Evolutionary conservation across 177 flowering plant species (phyloP), one percentile per base, ranked within the genome.

Genomic region (Telopea speciosissima): DNA sequence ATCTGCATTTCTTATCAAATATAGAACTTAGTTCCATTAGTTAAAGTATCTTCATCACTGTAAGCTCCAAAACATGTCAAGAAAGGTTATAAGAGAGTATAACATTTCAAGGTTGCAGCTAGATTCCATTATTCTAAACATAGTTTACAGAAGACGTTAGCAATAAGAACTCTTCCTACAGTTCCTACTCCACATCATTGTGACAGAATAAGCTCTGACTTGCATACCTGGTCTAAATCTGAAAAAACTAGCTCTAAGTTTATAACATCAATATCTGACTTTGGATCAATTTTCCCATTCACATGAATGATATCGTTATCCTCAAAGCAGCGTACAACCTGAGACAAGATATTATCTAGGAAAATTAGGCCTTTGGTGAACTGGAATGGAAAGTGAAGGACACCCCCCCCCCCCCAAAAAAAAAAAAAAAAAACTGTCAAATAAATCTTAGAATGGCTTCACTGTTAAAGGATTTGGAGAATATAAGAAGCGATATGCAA

Each of bases 291-390:
- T 84, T 85, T 91, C 36, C 96, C 98, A 84, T 84, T 93, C 67
- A 96, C 99, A 84, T 96, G 99, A 76, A 96, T 77, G 79, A 96
- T 86, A 79, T 96, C 99, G 77, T 86, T 86, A 80, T 96, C 99
- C 79, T 96, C 99, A 83, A 96, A 96, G 83, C 99, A 96, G 33
- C 99, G 92, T 1, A 96, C 99, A 74, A 93, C 99, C 99, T 93
- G 83, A 65, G 70, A 67, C 45, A 72, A 68, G 62, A 33, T 67
- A 40, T 67, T 36, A 52, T 25, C 31, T 40, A 7, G 31, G 58
- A 7, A 49, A 49, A 36, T 36, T 49, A 49, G 54, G 54, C 13
- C 17, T 49, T 49, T 49, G 8, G 16, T 2, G 54, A 12, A 49
- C 11, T 49, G 14, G 54, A 49, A 3, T 49, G 54, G 19, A 16